These are phyloP conservation scores for Leptomonas seymouri DNA, from an alignment of 208 protist species.

Conservation along the genomic window DNA sequence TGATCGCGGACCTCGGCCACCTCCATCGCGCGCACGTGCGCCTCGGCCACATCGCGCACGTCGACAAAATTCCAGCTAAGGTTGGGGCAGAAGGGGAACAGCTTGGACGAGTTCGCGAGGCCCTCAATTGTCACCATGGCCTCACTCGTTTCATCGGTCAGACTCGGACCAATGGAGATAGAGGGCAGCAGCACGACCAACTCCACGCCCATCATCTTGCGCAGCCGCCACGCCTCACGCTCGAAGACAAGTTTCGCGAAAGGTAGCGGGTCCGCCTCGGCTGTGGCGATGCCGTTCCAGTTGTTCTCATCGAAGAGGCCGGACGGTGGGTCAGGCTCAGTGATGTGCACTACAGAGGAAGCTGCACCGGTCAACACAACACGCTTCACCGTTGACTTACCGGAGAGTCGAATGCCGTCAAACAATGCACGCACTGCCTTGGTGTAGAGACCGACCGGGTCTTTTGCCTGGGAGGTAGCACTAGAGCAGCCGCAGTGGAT, in stretches of 20 bases:
- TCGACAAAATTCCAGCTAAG: constrained; percentile 93
- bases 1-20: constrained; percentile 68
- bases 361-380: constrained; percentile 84
- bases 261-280: constrained; percentile 71
- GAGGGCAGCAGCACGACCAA: constrained; percentile 88
- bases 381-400: constrained; percentile 84
- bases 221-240: constrained; percentile 86
- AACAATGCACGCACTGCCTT: constrained; percentile 86
- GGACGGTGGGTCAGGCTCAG: constrained; percentile 60
- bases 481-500: constrained; percentile 87
- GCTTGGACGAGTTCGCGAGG: constrained; percentile 66
- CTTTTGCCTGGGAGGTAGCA: constrained; percentile 32
- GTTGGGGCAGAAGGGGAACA: constrained; percentile 83
- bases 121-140: constrained; percentile 72
- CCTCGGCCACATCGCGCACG: constrained; percentile 86
- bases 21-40: constrained; percentile 84
- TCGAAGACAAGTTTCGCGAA: constrained; percentile 87
- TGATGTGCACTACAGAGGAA: constrained; percentile 80
- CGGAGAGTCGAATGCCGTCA: constrained; percentile 78
- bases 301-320: constrained; percentile 79
- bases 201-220: constrained; percentile 90
- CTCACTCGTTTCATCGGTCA: constrained; percentile 82
- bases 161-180: constrained; percentile 83
- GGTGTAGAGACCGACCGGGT: constrained; percentile 65
- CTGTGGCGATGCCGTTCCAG: constrained; percentile 80